Percentiles rank a stretch among this genome's conserved stretches.
Evolutionary conservation across 176 grass and related monocot genomes (phyloP).

Genomic region (Phragmites australis): DNA sequence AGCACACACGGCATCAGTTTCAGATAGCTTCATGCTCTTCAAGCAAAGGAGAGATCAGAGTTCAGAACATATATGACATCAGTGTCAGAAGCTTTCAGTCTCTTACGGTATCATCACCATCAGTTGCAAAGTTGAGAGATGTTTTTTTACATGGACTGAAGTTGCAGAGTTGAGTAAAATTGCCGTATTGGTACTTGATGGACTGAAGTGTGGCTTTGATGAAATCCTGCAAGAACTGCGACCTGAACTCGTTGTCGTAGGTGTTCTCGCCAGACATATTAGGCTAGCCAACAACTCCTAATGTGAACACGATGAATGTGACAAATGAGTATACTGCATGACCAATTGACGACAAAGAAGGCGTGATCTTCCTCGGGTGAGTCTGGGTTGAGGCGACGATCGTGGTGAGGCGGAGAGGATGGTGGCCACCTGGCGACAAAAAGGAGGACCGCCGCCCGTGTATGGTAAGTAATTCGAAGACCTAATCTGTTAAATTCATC

Average conservation of each 20-base stretch:
- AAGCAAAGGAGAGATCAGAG: not conserved
- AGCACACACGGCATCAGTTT: no score
- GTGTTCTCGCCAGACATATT: conserved; percentile 3
- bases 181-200: conserved; percentile 34
- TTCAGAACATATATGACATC: not conserved
- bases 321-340: not conserved
- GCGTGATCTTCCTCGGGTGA: no score
- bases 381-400: no score
- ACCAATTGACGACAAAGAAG: no score
- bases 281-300: conserved; percentile 38
- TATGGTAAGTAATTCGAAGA: not conserved
- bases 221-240: conserved; percentile 51
- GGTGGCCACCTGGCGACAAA: not conserved
- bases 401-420: not conserved
- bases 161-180: no score
- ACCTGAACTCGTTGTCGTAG: conserved; percentile 45
- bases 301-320: not conserved
- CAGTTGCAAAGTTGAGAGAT: not conserved
- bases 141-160: not conserved
- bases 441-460: not conserved
- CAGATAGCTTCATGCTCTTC: not conserved
- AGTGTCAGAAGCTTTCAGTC: not conserved
- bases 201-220: conserved; percentile 54
- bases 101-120: not conserved
- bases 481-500: not conserved